Percentiles rank a stretch among this genome's conserved stretches.
Conservation (phyloP, 1,284 basidiomycete species). For the Ceratobasidium theobromae region DNA sequence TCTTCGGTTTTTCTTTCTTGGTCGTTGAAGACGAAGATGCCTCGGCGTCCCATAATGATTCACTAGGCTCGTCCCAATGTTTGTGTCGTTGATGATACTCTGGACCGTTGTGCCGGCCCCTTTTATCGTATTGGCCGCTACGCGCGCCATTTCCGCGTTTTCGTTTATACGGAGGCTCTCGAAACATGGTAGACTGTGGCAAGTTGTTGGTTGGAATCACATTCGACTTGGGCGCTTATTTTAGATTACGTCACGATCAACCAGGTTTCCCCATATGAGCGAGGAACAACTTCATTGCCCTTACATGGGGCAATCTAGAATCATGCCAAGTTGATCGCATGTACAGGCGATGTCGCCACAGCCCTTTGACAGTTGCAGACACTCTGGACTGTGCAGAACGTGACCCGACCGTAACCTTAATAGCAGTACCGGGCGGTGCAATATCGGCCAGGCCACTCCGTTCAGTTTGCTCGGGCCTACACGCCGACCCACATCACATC, state of each 20-base stretch:
- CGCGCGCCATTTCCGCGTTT: slow-evolving; percentile 7
- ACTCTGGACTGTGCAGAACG: background rate
- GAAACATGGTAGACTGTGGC: slow-evolving; percentile 17
- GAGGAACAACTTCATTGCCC: too few relatives aligned
- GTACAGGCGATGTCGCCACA: too few relatives aligned
- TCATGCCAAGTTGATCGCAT: too few relatives aligned
- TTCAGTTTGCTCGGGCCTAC: background rate
- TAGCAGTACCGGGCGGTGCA: background rate
- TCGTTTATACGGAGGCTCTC: slow-evolving; percentile 8
- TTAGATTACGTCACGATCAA: slow-evolving; percentile 15
- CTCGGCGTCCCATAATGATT: slow-evolving; percentile 43
- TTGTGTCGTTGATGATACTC: slow-evolving; percentile 34
- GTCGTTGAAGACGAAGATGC: slow-evolving; percentile 37
- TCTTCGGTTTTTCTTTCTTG: slow-evolving; percentile 41
- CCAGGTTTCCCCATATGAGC: too few relatives aligned
- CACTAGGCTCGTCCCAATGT: slow-evolving; percentile 53
- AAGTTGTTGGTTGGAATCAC: background rate
- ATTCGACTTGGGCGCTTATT: background rate
- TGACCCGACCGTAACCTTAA: background rate
- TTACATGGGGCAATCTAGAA: too few relatives aligned
- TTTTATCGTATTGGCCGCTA: background rate
- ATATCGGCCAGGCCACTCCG: background rate
- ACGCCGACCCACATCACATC: background rate
- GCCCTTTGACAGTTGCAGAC: too few relatives aligned
- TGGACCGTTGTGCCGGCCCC: background rate